Evolutionary conservation across 176 grass and related monocot genomes (phyloP).

Genomic region (Juncus inflexus): DNA sequence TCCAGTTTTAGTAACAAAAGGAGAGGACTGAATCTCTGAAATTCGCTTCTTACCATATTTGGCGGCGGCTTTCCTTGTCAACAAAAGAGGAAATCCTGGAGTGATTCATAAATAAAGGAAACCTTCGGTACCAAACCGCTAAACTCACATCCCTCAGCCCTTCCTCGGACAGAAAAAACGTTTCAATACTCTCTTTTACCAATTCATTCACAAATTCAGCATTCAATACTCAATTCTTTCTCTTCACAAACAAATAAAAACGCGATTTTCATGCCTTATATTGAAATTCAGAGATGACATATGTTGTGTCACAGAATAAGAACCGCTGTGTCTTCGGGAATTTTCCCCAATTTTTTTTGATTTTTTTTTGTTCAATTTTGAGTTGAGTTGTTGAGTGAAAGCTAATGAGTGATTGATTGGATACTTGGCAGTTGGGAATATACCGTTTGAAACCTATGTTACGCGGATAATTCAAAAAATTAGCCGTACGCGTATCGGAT

Average conservation of each 20-base stretch:
- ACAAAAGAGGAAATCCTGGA: too few relatives aligned
- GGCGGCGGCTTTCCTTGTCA: too few relatives aligned
- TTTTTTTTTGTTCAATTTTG: not conserved
- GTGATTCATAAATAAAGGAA: too few relatives aligned
- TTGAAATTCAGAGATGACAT: conserved; percentile 21
- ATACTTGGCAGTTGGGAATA: conserved; percentile 78
- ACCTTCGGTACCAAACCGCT: too few relatives aligned
- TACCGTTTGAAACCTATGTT: conserved; percentile 83
- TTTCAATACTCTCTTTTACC: too few relatives aligned
- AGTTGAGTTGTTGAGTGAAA: not conserved
- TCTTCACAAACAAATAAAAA: not conserved
- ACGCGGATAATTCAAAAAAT: too few relatives aligned
- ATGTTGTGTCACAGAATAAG: conserved; percentile 34
- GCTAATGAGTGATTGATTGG: conserved; percentile 24
- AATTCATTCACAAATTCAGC: too few relatives aligned
- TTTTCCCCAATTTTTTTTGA: not conserved
- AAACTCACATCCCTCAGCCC: not conserved
- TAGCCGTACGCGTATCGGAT: too few relatives aligned
- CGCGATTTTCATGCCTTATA: not conserved
- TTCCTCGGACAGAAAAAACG: not conserved
- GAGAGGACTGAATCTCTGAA: too few relatives aligned
- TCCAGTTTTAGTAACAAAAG: too few relatives aligned
- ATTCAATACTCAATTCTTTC: too few relatives aligned
- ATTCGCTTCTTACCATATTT: too few relatives aligned
- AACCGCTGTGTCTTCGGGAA: conserved; percentile 89